phyloP scores from a whole-genome alignment of 2,329 filamentous ascomycete species.

The Ceratocystis alfenasii region DNA sequence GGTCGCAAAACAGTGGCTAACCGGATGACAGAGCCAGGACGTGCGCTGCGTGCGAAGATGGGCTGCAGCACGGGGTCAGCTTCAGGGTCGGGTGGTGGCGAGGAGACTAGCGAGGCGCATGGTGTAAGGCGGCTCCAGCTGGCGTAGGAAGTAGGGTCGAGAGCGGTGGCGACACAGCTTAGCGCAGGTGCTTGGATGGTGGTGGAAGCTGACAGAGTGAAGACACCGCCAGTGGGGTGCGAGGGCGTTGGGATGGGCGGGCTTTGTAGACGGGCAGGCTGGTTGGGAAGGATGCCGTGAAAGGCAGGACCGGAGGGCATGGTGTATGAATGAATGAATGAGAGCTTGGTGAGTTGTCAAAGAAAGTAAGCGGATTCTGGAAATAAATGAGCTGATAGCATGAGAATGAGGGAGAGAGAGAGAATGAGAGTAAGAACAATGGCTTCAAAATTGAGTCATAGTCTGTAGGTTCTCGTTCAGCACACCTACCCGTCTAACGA shows the following conservation, averaged over 20 bases:
- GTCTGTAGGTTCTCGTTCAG: neutral
- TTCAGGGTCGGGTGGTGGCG: neutral
- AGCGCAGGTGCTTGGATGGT: slow-evolving; percentile 1
- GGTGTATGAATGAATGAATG: neutral
- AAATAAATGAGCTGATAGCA: neutral
- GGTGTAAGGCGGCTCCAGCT: slow-evolving; percentile 15
- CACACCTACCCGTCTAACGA: neutral
- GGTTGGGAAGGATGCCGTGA: slow-evolving; percentile 7
- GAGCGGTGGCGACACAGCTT: neutral
- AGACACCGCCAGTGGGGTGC: neutral
- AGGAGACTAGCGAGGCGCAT: neutral
- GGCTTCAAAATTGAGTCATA: neutral
- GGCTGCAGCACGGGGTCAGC: neutral
- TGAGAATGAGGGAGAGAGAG: neutral
- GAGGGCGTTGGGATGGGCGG: slow-evolving; percentile 7
- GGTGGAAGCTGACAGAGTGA: slow-evolving; percentile 8
- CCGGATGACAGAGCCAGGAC: neutral
- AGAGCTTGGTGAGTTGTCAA: neutral
- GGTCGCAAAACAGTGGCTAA: neutral
- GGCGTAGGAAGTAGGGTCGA: slow-evolving; percentile 1
- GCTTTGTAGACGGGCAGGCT: neutral
- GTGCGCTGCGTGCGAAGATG: neutral
- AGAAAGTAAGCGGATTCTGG: neutral
- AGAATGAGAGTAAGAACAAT: neutral
- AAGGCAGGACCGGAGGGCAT: slow-evolving; percentile 2